These are phyloP conservation scores for Hypoxylon lenormandii DNA, from an alignment of 495 filamentous ascomycete genomes.

Conservation along the genomic window DNA sequence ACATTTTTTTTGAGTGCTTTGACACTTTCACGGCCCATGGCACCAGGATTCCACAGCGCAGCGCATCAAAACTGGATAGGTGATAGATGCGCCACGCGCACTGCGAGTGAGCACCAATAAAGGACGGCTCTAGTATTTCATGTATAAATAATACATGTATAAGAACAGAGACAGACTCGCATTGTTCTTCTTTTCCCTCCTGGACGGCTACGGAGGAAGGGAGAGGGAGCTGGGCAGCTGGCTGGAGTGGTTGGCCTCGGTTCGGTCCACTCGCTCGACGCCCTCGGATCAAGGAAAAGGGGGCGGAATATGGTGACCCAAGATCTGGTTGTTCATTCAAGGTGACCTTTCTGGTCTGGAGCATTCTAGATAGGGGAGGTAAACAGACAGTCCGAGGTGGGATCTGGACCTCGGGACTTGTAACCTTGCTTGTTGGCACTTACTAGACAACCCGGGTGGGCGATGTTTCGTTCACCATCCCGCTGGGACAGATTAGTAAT, in stretches of 20 bases:
- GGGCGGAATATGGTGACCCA: constrained; percentile 25
- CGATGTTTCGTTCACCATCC: constrained; percentile 1
- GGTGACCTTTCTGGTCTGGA: constrained; percentile 19
- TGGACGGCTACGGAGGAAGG: constrained; percentile 33
- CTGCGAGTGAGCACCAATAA: constrained; percentile 43
- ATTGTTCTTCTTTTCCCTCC: constrained; percentile 18
- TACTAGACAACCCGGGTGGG: constrained; percentile 10
- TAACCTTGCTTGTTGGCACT: constrained; percentile 15
- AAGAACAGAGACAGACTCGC: constrained; percentile 47
- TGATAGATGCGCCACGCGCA: constrained; percentile 49
- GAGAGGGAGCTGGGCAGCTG: constrained; percentile 27
- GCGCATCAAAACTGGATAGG: constrained; percentile 49
- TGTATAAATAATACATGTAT: constrained; percentile 31
- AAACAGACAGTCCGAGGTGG: constrained; percentile 14
- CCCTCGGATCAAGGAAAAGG: constrained; percentile 20
- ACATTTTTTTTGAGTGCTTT: constrained; percentile 38
- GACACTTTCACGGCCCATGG: constrained; percentile 33
- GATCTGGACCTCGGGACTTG: constrained; percentile 20
- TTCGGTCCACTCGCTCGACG: constrained; percentile 25
- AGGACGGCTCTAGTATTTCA: constrained; percentile 38
- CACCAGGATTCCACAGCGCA: constrained; percentile 49
- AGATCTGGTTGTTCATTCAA: constrained; percentile 33
- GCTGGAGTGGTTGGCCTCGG: constrained; percentile 5
- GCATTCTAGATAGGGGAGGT: constrained; percentile 26
- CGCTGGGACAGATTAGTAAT: constrained; percentile 16